Evolutionary conservation across 768 basidiomycete genomes (phyloP), one percentile per base, ranked within the genome.

Genomic region (Xerocomellus amylosporus): DNA sequence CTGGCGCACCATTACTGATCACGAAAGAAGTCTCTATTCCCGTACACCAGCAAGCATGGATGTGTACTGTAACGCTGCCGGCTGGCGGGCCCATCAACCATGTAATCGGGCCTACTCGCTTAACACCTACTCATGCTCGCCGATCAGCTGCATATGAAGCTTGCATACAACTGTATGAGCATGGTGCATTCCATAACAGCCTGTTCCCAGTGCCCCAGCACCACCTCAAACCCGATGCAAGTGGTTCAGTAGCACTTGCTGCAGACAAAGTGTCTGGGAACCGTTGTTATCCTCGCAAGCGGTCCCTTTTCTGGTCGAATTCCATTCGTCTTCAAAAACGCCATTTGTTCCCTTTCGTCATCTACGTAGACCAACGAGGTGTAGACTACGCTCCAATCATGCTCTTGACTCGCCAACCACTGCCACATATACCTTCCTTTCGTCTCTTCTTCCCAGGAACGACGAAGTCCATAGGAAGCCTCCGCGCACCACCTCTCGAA

Each of bases 251-350:
- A 33, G 30, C 48, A 39, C 54, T 68, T 39, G 52, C 55, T 13
- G 63, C 69, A 17, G 58, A 65, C 33, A 73, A 71, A 51, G 49
- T 58, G 4, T 60, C 70, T 39, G 83, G 83, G 10, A 78, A 79
- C 13, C 77, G 79, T 37, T 71, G 74, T 47, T 88, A 91, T 71
- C 67, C 71, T 13, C 77, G 80, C 56, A 86, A 81, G 67, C 69
- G 65, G 43, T 82, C 90, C n/a, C 70, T 75, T 37, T 89, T 93
- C 64, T 92, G 91, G 91, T 57, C 58, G 13, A 79, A 81, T 59
- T 66, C 74, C 53, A 62, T 46, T 60, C 64, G 63, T 49, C 54
- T 55, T 64, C 17, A 61, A 56, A n/a, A 57, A 28, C 36, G 48
- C 57, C 31, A 56, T 60, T 24, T 64, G 52, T 52, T 65, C 48